Base-by-base conservation (phyloP, 805 yeast genomes). In the Clavispora asparagi region DNA sequence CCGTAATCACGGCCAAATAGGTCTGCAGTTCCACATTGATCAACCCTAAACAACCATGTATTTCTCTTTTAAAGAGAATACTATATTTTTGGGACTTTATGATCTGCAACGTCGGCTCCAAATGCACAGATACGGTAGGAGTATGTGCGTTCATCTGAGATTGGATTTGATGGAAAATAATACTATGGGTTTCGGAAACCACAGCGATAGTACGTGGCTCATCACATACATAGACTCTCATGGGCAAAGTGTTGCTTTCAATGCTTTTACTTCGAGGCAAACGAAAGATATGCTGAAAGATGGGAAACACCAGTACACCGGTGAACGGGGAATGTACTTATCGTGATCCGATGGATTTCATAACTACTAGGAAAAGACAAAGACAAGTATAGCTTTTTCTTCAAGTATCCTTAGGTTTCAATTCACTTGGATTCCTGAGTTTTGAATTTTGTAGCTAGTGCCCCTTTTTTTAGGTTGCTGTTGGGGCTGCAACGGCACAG, bases 1-100 rank as follows among this genome's bases (percentile, higher is more conserved):
- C 85, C 0, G 95, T 83, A 44, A 94, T 88, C 0, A 88, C 79
- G 43, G 95, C 87, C 33, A 92, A 65, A 58, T 83, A 94, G 3
- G 82, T 77, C 45, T 86, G 83, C 7, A 74, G 71, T 12, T 79
- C 82, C 35, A 90, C 74, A 43, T 81, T 79, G 33, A 92, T 85
- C 39, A 94, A 67, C 0, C 99, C 99, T 14, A 94, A 64, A 59
- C 91, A 85, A 1, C 95, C 95, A 50, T 58, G 67, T 19, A 79
- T 68, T 6, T 76, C 77, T 17, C 69, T 58, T 16, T 61, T 60
- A 12, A 74, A 51, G 29, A 78, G 60, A 7, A 63, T 51, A 33
- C 60, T 63, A 57, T 61, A 78, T 6, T 72, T 73, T 33, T 63
- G 58, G 33, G 65, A 61, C 39, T 64, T 58, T 41, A 73, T 70